phyloP scores from a whole-genome alignment of 768 basidiomycete species.

The Leccinum uliginosum region DNA sequence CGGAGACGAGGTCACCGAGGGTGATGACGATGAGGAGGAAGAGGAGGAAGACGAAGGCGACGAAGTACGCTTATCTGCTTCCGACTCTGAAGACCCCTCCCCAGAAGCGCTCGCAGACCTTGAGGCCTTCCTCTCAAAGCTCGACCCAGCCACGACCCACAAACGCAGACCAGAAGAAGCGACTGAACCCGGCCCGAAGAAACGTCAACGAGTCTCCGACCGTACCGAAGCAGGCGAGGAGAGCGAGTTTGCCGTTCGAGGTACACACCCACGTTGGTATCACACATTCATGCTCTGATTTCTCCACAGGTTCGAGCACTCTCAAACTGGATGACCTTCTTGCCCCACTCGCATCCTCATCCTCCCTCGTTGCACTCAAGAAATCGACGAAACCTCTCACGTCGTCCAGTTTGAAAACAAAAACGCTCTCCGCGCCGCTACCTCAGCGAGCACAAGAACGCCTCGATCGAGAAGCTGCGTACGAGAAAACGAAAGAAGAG shows the following conservation, averaged over 20 bases:
- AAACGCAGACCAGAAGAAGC: slow-evolving; percentile 47
- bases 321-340: slow-evolving; percentile 73
- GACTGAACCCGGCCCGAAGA: slow-evolving; percentile 34
- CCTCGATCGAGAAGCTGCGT: slow-evolving; percentile 89
- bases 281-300: not conserved
- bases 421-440: slow-evolving; percentile 75
- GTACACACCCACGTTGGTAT: slow-evolving; percentile 25
- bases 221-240: slow-evolving; percentile 77
- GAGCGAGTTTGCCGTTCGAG: slow-evolving; percentile 69
- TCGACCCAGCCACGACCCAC: slow-evolving; percentile 50
- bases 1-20: slow-evolving; percentile 5
- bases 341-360: slow-evolving; percentile 58
- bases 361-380: slow-evolving; percentile 60
- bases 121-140: slow-evolving; percentile 63
- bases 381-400: slow-evolving; percentile 64
- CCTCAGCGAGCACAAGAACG: slow-evolving; percentile 85
- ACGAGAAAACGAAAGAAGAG: slow-evolving; percentile 88
- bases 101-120: slow-evolving; percentile 65
- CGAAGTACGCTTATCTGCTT: slow-evolving; percentile 44
- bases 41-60: slow-evolving; percentile 31
- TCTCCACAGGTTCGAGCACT: slow-evolving; percentile 33
- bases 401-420: slow-evolving; percentile 49
- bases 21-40: slow-evolving; percentile 28
- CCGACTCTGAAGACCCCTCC: slow-evolving; percentile 46
- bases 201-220: slow-evolving; percentile 61